Evolutionary conservation across 257 asterid genomes (phyloP), one percentile per base, ranked within the genome.

Genomic region (Coffea canephora): DNA sequence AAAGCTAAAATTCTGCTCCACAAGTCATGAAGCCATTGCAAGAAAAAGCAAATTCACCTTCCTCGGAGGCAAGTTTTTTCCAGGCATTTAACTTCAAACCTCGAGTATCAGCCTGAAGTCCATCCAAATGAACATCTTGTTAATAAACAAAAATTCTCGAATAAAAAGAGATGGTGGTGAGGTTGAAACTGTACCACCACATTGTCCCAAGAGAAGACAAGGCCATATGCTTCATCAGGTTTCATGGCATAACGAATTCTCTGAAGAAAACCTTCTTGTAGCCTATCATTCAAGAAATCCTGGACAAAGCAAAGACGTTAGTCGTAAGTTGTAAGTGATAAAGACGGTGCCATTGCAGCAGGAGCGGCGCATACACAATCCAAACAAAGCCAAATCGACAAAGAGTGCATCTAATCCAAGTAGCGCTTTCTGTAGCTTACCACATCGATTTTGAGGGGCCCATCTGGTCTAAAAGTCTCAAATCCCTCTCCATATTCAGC

Each of bases 401-500:
- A 14, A 61, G 43, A n/a, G 6, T 14, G 21, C 10, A 75, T 18
- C 57, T 2, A 12, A 39, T 31, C 34, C 34, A 31, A 59, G 41
- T 39, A 61, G 11, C 0, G 14, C 27, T 61, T 68, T 45, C 41
- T 77, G 73, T 76, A 75, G 73, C 89, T 79, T 83, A 95, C 99
- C 94, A 95, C 99, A 50, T 95, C 99, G 78, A 95, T 93, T 91
- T 96, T 96, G 74, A 96, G 93, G 27, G 91, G 97, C 59, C 97
- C 98, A 78, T 94, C 94, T 4, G 95, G 92, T 80, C 98, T 85
- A 87, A 96, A 94, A 55, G 97, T 94, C 91, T 94, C 98, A 76
- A 96, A 96, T 52, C 98, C 99, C 88, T 96, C 98, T 62, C 99
- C 98, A 80, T 96, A 96, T 88, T 96, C 99, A 77, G 99, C 98